Evolutionary conservation across 306 rosid genomes (phyloP).

Genomic region (Begonia loranthoides): DNA sequence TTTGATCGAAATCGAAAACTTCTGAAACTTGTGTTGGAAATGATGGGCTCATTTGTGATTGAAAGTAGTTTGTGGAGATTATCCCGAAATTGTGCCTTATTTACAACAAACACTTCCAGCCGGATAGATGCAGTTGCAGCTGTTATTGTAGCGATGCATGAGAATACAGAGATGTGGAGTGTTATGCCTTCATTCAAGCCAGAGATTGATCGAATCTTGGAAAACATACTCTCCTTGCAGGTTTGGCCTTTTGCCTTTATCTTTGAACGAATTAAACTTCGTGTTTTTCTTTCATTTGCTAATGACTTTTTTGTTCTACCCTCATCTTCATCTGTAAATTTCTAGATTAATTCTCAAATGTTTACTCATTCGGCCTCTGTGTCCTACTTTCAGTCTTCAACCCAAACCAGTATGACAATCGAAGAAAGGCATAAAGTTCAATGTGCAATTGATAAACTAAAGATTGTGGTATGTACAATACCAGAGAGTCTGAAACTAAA

Average conservation of each 20-base stretch:
- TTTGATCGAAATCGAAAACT: conserved; percentile 52
- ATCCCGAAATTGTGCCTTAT: conserved; percentile 17
- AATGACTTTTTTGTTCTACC: conserved; percentile 5
- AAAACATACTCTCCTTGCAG: conserved; percentile 29
- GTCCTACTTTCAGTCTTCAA: conserved; percentile 32
- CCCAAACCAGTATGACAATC: conserved; percentile 20
- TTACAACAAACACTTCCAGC: conserved; percentile 13
- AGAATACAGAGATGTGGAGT: conserved; percentile 25
- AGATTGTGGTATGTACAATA: conserved; percentile 13
- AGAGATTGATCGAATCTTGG: conserved; percentile 28
- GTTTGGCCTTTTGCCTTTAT: conserved; percentile 18
- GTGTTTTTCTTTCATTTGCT: neutral
- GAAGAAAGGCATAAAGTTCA: conserved; percentile 40
- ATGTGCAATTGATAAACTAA: conserved; percentile 24
- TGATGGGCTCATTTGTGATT: conserved; percentile 33
- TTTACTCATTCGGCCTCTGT: conserved; percentile 3
- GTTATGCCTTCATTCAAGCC: conserved; percentile 33
- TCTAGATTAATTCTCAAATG: neutral
- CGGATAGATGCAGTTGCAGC: conserved; percentile 29
- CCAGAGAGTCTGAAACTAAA: conserved; percentile 3
- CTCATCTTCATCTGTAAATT: neutral
- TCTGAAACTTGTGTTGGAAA: conserved; percentile 37
- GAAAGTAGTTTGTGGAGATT: conserved; percentile 11
- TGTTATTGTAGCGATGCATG: conserved; percentile 34
- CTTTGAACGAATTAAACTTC: neutral